Percentiles rank a stretch among this genome's conserved stretches.
Evolutionary conservation across 805 yeast genomes (phyloP).

Genomic region (Yamadazyma sp.): DNA sequence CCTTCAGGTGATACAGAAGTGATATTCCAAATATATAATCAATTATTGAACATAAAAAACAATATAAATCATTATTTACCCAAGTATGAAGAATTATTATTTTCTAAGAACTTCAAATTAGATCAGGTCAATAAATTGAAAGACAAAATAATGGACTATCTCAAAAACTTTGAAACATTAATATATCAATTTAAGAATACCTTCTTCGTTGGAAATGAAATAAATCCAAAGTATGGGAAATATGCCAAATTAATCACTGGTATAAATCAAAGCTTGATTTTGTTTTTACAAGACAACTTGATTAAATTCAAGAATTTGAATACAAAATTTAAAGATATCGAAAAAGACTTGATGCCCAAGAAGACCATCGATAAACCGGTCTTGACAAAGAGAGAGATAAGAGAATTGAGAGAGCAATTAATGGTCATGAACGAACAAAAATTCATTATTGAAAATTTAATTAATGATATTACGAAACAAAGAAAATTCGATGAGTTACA

Average conservation of each 20-base stretch:
- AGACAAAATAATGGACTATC: conserved; percentile 11
- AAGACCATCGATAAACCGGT: conserved; percentile 20
- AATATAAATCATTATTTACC: conserved; percentile 8
- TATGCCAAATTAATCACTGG: conserved; percentile 41
- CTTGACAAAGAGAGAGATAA: conserved; percentile 50
- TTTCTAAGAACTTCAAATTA: conserved; percentile 1
- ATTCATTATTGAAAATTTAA: conserved; percentile 65
- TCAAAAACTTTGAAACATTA: conserved; percentile 32
- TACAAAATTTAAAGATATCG: conserved; percentile 30
- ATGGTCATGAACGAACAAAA: conserved; percentile 87
- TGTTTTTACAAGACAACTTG: conserved; percentile 66
- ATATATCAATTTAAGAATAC: conserved; percentile 20
- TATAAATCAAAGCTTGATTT: conserved; percentile 53
- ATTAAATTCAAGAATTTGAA: conserved; percentile 63
- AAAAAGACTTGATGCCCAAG: conserved; percentile 18
- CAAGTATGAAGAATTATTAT: conserved; percentile 5
- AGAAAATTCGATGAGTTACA: conserved; percentile 76
- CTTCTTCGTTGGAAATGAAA: conserved; percentile 16
- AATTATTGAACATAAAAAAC: conserved; percentile 7
- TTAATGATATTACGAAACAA: conserved; percentile 57
- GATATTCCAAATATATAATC: conserved; percentile 9
- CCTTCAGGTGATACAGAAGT: not conserved
- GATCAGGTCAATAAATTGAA: conserved; percentile 9
- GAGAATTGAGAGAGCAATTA: conserved; percentile 64
- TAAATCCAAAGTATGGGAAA: conserved; percentile 12